Evolutionary conservation across 345 rosid genomes (phyloP).

Genomic region (Moricandia arvensis): DNA sequence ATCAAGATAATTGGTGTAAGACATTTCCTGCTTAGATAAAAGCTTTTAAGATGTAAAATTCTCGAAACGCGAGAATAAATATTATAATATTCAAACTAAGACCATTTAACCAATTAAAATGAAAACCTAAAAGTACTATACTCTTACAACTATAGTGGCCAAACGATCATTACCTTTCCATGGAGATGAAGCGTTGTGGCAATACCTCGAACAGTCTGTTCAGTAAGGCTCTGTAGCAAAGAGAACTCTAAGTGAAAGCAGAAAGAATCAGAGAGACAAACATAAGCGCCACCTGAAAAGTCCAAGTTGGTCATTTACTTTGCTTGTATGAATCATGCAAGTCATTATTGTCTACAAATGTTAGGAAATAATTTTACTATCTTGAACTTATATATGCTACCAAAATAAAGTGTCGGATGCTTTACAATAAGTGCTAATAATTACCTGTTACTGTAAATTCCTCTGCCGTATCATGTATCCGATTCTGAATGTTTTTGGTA

Average conservation of each 20-base stretch:
- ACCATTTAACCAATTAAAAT: not conserved
- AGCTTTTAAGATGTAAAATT: not conserved
- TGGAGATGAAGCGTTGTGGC: constrained; percentile 92
- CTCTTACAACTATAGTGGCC: not conserved
- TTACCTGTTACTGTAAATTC: too few relatives aligned
- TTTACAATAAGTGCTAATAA: not conserved
- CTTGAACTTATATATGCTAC: not conserved
- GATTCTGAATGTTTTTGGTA: not conserved
- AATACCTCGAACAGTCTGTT: constrained; percentile 88
- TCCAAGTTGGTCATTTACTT: too few relatives aligned
- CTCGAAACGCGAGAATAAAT: not conserved
- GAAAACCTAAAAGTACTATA: not conserved
- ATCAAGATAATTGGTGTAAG: constrained; percentile 81
- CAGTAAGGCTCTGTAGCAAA: constrained; percentile 54
- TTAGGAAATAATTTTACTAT: too few relatives aligned
- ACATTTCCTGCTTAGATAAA: constrained; percentile 72
- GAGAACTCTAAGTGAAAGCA: too few relatives aligned
- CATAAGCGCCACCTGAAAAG: too few relatives aligned
- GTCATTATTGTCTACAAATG: too few relatives aligned
- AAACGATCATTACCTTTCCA: constrained; percentile 68
- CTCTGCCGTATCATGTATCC: too few relatives aligned
- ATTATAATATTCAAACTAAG: not conserved
- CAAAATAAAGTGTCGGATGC: not conserved
- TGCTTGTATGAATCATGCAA: too few relatives aligned
- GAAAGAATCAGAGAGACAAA: not conserved